Evolutionary conservation across 2,329 filamentous ascomycete genomes (phyloP).

Genomic region (Tympanopsis confertula): DNA sequence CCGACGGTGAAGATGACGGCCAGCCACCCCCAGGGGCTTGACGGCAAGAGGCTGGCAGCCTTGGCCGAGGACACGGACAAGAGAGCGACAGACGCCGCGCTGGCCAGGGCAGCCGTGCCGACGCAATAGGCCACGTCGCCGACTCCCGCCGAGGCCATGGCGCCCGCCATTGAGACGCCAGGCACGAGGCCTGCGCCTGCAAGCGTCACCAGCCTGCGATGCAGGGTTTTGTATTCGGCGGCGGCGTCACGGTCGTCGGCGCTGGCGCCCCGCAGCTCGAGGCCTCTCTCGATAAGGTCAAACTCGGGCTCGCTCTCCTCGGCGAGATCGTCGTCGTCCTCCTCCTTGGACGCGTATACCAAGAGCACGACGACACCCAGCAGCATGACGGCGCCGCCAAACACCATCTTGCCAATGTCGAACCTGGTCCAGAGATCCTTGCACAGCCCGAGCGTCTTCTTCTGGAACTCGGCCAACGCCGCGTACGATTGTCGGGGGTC

Average conservation of each 20-base stretch:
- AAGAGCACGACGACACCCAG: slow-evolving; percentile 57
- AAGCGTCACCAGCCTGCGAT: slow-evolving; percentile 23
- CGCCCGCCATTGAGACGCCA: slow-evolving; percentile 17
- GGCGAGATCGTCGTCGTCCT: slow-evolving; percentile 37
- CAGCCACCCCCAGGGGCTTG: slow-evolving; percentile 77
- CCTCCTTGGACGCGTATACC: slow-evolving; percentile 56
- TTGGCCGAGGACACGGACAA: slow-evolving; percentile 30
- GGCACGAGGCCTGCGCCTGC: slow-evolving; percentile 21
- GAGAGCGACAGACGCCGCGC: slow-evolving; percentile 24
- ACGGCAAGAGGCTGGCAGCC: slow-evolving; percentile 46
- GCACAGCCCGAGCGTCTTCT: slow-evolving; percentile 66
- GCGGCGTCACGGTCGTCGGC: slow-evolving; percentile 10
- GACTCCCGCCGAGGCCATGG: slow-evolving; percentile 9
- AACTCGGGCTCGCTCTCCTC: slow-evolving; percentile 21
- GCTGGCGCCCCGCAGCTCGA: slow-evolving; percentile 33
- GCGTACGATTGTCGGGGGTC: slow-evolving; percentile 34
- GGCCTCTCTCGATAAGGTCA: slow-evolving; percentile 43
- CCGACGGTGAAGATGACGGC: slow-evolving; percentile 68
- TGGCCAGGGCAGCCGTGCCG: slow-evolving; percentile 30
- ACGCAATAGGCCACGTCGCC: slow-evolving; percentile 19
- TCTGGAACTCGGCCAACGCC: slow-evolving; percentile 64
- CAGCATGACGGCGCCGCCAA: slow-evolving; percentile 63
- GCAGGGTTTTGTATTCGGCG: slow-evolving; percentile 21
- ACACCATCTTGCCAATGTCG: slow-evolving; percentile 73
- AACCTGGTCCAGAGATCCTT: slow-evolving; percentile 85